Conservation (phyloP, 192 early-diverging fungal species). For the Backusella sp. region DNA sequence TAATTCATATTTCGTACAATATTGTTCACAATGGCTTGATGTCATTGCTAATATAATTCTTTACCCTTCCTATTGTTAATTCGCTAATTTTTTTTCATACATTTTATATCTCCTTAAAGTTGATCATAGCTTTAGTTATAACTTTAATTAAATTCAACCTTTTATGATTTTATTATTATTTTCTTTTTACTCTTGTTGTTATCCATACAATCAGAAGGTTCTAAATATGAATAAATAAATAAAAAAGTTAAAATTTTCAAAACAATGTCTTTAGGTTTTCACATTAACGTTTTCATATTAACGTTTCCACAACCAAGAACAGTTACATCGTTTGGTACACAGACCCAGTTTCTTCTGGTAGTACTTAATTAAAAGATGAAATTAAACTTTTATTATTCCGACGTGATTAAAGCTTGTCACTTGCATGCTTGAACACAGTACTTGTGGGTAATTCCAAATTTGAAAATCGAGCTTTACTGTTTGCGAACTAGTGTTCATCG, state of each 20-base stretch:
- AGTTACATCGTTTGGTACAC: background rate
- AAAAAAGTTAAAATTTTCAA: constrained; percentile 1
- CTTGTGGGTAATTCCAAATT: background rate
- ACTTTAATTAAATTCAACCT: background rate
- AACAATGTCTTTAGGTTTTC: background rate
- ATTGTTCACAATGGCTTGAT: constrained; percentile 7
- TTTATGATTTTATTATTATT: background rate
- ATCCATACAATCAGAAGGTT: background rate
- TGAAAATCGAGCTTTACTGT: background rate
- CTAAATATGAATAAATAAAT: constrained; percentile 2
- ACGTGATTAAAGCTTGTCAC: background rate
- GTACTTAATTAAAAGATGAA: background rate
- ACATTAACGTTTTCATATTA: background rate
- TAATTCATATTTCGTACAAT: background rate
- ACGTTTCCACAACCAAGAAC: too few species aligned
- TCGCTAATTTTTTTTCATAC: constrained; percentile 3
- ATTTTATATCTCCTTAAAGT: constrained; percentile 8
- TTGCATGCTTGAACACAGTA: background rate
- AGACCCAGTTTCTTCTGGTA: background rate
- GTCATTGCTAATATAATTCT: constrained; percentile 7
- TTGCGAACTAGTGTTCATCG: background rate
- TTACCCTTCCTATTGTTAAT: background rate
- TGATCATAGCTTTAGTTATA: background rate
- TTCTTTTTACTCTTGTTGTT: background rate
- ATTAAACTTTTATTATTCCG: background rate